phyloP scores from a whole-genome alignment of 2,329 filamentous ascomycete genomes.

The Incumbomyces lentus region DNA sequence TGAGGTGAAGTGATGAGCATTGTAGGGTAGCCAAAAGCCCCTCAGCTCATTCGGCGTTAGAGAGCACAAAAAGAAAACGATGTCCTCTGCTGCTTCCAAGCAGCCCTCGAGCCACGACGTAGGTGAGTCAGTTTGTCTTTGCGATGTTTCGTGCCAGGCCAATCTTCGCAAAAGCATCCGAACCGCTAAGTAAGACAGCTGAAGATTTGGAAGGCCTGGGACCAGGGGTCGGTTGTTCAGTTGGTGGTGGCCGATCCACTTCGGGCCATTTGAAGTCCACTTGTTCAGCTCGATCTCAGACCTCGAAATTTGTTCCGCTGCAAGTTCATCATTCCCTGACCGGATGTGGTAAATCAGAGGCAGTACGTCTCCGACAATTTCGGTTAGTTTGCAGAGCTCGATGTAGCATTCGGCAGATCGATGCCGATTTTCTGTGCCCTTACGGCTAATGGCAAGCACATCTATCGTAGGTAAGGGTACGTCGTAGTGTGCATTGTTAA shows the following conservation, averaged over 20 bases:
- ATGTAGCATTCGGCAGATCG: slow-evolving; percentile 42
- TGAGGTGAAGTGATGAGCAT: slow-evolving; percentile 20
- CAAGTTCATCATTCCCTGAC: slow-evolving; percentile 32
- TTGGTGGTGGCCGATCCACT: slow-evolving; percentile 31
- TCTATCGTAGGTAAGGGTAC: slow-evolving; percentile 43
- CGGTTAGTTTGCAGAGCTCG: slow-evolving; percentile 41
- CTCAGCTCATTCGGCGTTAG: slow-evolving; percentile 14
- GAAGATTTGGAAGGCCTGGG: slow-evolving; percentile 34
- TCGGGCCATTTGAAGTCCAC: slow-evolving; percentile 36
- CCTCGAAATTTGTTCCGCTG: slow-evolving; percentile 35
- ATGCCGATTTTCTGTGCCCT: slow-evolving; percentile 32
- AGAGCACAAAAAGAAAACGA: slow-evolving; percentile 33
- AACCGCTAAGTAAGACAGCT: slow-evolving; percentile 34
- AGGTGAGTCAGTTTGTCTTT: slow-evolving; percentile 15
- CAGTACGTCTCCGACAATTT: slow-evolving; percentile 36
- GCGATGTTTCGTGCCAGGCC: slow-evolving; percentile 33
- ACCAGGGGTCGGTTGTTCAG: slow-evolving; percentile 27
- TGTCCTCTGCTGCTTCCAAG: slow-evolving; percentile 14
- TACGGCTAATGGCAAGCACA: slow-evolving; percentile 28
- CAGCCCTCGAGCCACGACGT: slow-evolving; percentile 19
- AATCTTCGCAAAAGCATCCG: slow-evolving; percentile 39
- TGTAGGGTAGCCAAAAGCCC: slow-evolving; percentile 20
- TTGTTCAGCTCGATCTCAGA: slow-evolving; percentile 36
- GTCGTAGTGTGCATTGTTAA: slow-evolving; percentile 44
- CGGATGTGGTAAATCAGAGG: slow-evolving; percentile 38